Conservation (phyloP, 2,329 filamentous ascomycete species). For the Diaporthe humulicola region DNA sequence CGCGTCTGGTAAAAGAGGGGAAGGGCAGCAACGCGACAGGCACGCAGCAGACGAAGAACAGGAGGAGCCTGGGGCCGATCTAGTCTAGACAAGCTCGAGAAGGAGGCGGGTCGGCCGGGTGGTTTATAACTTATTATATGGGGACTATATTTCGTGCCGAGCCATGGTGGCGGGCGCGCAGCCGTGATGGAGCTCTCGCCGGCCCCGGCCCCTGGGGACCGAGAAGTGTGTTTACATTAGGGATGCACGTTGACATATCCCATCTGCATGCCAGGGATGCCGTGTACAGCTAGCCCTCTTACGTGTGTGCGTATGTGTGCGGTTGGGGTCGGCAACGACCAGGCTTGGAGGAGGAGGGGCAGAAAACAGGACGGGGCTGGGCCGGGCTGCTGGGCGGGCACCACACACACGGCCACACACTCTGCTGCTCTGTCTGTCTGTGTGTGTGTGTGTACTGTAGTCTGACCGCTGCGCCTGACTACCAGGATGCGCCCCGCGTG, state of each 20-base stretch:
- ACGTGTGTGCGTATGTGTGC: background rate
- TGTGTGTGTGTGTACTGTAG: background rate
- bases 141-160: constrained; percentile 16
- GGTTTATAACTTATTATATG: constrained; percentile 16
- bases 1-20: constrained; percentile 13
- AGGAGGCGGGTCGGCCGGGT: constrained; percentile 5
- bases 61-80: constrained; percentile 14
- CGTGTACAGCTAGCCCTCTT: background rate
- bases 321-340: background rate
- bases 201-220: constrained; percentile 17
- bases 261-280: constrained; percentile 6
- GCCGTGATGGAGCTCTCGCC: constrained; percentile 12
- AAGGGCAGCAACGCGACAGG: constrained; percentile 5
- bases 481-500: constrained; percentile 12
- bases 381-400: background rate
- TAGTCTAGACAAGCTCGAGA: constrained; percentile 17
- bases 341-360: background rate
- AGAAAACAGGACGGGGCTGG: background rate
- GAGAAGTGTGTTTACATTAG: constrained; percentile 26
- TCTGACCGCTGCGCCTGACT: constrained; percentile 28
- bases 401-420: background rate
- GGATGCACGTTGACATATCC: constrained; percentile 21
- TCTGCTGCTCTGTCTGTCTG: background rate
- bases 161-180: constrained; percentile 18
- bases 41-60: constrained; percentile 11